Base-by-base conservation (phyloP, 2,329 filamentous ascomycete genomes). In the Colletotrichum higginsianum region DNA sequence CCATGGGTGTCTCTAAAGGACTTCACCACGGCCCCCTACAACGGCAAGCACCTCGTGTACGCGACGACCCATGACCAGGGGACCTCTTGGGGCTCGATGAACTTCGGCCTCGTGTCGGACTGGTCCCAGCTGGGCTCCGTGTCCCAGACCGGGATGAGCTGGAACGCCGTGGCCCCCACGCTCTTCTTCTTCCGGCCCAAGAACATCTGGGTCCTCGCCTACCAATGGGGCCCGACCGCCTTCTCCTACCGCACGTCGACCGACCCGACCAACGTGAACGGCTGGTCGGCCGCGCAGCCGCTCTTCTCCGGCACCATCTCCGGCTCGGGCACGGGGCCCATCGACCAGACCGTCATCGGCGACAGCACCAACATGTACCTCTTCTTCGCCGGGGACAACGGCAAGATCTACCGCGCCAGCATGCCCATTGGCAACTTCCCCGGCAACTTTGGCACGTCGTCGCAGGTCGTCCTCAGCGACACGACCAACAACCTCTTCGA, bases 331-430 rank as follows among this genome's bases (percentile, higher is more conserved):
- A 90, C 86, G 0, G 89, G 88, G 0, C 77, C 83, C 13, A 92
- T 93, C 72, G 90, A 92, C 78, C 89, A 91, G 80, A 88, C 89
- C 0, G 74, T 92, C 67, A 92, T 92, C 73, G 89, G 88, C 50
- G 91, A 92, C 78, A 80, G 80, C 77, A 79, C 77, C 8, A 86
- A 87, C 80, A 91, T 92, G 88, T 92, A 92, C 75, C 82, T 93
- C 5, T 93, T 92, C 86, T 92, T 92, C 75, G 84, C 86, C 0
- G 91, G 89, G 9, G 91, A 93, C 80, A 91, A 92, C 73, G 91
- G 91, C 78, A 87, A 86, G 56, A 90, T 93, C 77, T 92, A 92
- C 81, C 85, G 90, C 1, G 78, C 89, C 63, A 87, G 85, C 77
- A 92, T 92, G 88, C 84, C 90, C 47, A 87, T 91, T 30, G 85